Evolutionary conservation across 371 early-diverging fungal genomes (phyloP), one percentile per base, ranked within the genome.

Genomic region (Encephalitozoon romaleae): DNA sequence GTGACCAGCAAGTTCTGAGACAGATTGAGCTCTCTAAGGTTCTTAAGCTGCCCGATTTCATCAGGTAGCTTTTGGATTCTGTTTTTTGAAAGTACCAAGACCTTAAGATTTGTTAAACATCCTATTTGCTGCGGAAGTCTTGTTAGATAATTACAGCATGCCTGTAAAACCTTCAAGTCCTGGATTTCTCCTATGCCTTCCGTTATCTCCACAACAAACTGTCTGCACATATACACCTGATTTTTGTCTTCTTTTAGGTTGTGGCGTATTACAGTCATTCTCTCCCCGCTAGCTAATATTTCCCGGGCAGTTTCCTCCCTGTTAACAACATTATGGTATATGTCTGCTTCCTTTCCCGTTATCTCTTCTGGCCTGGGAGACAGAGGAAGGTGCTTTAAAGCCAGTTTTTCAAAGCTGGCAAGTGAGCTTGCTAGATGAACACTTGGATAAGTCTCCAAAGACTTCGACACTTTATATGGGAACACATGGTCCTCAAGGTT

Each of bases 21-120:
- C 6, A 91, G 75, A 82, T 90, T 89, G 53, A 93, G 82, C 25
- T 90, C 90, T 11, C 84, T 86, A 8, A 93, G 86, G 47, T 88
- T 87, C 5, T 87, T 76, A 2, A 92, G 87, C 32, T 85, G 78
- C 23, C 88, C 86, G 53, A 93, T 86, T 1, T 90, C 88, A 15
- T 88, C 88, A 0, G 93, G 93, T 0, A 90, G 74, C 8, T 38
- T 23, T 26, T 28, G 47, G 12, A 87, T 71, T 67, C 70, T 59
- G 71, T 85, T 85, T 47, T 80, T 70, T 23, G 81, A 76, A n/a
- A 85, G 51, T 71, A 77, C 79, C 18, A 85, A 76, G 4, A 82
- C 66, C 45, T 65, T 80, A 11, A 85, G 70, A 26, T 79, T 71
- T 34, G 49, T 39, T 6, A 85, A 72, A 23, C 68, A 9, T 0